Evolutionary conservation across 2,329 filamentous ascomycete genomes (phyloP).

Genomic region (Colletotrichum orbiculare): DNA sequence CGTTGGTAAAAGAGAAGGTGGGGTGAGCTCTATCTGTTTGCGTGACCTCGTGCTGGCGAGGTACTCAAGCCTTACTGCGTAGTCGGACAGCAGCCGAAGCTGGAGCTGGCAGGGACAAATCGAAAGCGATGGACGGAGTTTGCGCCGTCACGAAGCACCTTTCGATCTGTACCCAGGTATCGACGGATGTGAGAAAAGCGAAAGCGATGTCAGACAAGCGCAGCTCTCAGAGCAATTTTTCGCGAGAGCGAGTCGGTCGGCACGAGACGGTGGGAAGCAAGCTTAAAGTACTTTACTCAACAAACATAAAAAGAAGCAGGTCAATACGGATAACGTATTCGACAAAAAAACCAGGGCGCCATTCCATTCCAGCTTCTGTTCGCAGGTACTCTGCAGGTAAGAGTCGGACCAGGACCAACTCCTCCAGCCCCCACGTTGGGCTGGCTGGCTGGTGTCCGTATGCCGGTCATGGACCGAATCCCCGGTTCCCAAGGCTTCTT

Average conservation of each 20-base stretch:
- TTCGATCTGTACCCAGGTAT: no score
- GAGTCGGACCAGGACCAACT: no score
- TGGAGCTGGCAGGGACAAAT: no score
- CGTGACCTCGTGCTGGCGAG: no score
- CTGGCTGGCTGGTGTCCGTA: no score
- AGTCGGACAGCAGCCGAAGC: no score
- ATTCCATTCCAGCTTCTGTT: constrained; percentile 15
- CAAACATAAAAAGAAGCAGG: neutral
- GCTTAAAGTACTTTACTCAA: constrained; percentile 9
- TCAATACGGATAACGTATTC: no score
- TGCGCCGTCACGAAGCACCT: neutral
- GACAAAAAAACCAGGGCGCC: constrained; percentile 10
- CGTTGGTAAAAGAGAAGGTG: constrained; percentile 15
- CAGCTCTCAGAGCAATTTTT: constrained; percentile 1
- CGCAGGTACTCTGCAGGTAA: no score
- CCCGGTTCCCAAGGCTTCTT: constrained; percentile 21
- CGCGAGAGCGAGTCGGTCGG: constrained; percentile 13
- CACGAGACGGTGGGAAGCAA: neutral
- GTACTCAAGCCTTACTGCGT: constrained; percentile 7
- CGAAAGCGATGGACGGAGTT: constrained; percentile 4
- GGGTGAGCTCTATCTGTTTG: constrained; percentile 4
- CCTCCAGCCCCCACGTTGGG: constrained; percentile 21
- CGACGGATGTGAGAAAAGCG: constrained; percentile 16
- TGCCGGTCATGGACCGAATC: neutral
- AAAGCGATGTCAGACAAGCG: constrained; percentile 9